Conservation (phyloP, 208 protist species). For the Eutreptiella sp. region DNA sequence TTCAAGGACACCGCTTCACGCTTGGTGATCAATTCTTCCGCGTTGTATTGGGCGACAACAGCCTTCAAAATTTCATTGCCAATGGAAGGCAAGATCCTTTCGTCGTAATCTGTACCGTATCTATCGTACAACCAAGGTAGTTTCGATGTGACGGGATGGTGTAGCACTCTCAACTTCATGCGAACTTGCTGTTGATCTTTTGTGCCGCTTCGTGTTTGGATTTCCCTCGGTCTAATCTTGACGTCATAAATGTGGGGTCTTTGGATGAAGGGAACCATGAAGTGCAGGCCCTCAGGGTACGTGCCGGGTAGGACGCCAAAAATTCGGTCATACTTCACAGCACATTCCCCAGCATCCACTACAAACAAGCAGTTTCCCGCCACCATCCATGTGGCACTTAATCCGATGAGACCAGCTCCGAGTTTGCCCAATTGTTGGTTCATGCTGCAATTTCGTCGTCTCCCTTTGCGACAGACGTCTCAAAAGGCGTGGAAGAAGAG, state of each 20-base stretch:
- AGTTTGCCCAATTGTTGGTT: too few relatives aligned
- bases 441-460: too few relatives aligned
- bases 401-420: too few relatives aligned
- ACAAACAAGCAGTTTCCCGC: constrained; percentile 69
- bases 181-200: constrained; percentile 88
- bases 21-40: constrained; percentile 96
- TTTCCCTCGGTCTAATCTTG: constrained; percentile 70
- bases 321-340: constrained; percentile 81
- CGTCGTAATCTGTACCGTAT: constrained; percentile 85
- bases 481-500: too few relatives aligned
- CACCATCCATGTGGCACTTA: too few relatives aligned
- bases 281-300: constrained; percentile 78
- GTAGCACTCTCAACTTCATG: constrained; percentile 79
- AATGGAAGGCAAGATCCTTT: constrained; percentile 96
- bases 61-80: constrained; percentile 88
- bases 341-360: constrained; percentile 76
- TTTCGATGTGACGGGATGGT: constrained; percentile 66
- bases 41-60: constrained; percentile 96
- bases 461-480: too few relatives aligned
- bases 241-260: constrained; percentile 94
- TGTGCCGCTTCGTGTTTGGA: constrained; percentile 81
- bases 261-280: constrained; percentile 84
- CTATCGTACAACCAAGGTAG: constrained; percentile 78
- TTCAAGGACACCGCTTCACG: constrained; percentile 83
- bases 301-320: constrained; percentile 71